phyloP scores from a whole-genome alignment of 2,329 filamentous ascomycete genomes.

The Penicillium sp. region DNA sequence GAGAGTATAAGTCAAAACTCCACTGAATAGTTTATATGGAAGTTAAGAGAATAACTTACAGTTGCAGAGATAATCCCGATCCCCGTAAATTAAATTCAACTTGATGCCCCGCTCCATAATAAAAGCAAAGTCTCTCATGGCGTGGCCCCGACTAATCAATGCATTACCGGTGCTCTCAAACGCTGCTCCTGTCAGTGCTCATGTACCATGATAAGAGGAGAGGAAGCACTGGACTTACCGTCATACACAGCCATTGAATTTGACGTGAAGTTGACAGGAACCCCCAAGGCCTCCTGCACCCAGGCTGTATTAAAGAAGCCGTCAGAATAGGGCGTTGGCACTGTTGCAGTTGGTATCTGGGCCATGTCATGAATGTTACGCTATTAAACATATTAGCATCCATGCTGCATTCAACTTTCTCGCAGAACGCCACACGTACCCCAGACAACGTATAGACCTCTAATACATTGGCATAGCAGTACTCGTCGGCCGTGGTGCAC shows the following conservation, averaged over 20 bases:
- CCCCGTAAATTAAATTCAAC: conserved; percentile 56
- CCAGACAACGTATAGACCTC: not conserved
- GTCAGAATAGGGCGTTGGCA: conserved; percentile 27
- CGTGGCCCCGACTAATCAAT: not conserved
- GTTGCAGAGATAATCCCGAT: conserved; percentile 55
- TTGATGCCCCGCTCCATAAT: conserved; percentile 56
- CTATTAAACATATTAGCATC: not conserved
- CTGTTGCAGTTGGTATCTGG: not conserved
- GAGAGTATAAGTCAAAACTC: too few species aligned
- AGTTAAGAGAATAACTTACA: conserved; percentile 52
- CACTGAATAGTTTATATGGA: too few species aligned
- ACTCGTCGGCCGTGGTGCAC: conserved; percentile 43
- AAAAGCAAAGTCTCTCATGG: conserved; percentile 34
- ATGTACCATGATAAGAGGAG: not conserved
- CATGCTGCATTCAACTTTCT: too few species aligned
- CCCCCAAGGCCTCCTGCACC: conserved; percentile 56
- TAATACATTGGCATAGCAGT: conserved; percentile 48
- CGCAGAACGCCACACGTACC: not conserved
- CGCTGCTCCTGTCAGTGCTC: not conserved
- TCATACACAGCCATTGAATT: conserved; percentile 39
- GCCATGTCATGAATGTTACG: not conserved
- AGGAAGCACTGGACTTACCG: not conserved
- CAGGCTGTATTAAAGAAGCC: conserved; percentile 56
- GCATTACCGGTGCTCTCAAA: not conserved
- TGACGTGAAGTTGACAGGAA: conserved; percentile 57